A percentile compares a stretch with the other conserved stretches of the same genome.
Conservation (phyloP, 2,329 filamentous ascomycete genomes). For the Penicillium sp. region DNA sequence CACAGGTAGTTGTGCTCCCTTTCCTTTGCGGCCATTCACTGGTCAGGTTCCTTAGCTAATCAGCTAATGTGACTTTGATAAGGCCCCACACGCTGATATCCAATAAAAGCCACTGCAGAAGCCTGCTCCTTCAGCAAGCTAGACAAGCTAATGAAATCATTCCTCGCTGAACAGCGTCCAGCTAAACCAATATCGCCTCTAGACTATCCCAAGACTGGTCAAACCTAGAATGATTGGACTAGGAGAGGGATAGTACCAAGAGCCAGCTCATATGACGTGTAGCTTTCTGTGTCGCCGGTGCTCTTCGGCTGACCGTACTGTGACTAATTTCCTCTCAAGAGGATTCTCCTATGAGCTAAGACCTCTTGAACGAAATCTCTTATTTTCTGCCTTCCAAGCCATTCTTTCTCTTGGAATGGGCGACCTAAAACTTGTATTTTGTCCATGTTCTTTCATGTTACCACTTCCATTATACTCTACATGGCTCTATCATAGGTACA, state of each 20-base stretch:
- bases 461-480: neutral
- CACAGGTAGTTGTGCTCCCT: no score
- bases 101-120: constrained; percentile 5
- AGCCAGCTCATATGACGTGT: constrained; percentile 12
- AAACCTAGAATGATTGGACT: constrained; percentile 12
- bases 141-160: constrained; percentile 6
- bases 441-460: neutral
- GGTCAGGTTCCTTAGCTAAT: no score
- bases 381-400: neutral
- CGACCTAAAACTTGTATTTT: neutral
- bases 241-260: constrained; percentile 5
- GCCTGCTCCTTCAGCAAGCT: constrained; percentile 4
- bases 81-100: neutral
- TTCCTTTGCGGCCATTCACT: no score
- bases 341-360: constrained; percentile 7
- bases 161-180: constrained; percentile 1
- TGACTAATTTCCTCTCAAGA: constrained; percentile 12
- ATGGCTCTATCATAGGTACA: constrained; percentile 4
- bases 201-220: constrained; percentile 7
- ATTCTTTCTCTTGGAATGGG: neutral
- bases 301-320: constrained; percentile 10
- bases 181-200: neutral
- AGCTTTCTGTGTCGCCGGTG: constrained; percentile 6
- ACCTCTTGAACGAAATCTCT: constrained; percentile 2
- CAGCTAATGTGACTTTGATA: no score